Conservation (phyloP, 2,329 filamentous ascomycete genomes). For the Claviceps sp. region DNA sequence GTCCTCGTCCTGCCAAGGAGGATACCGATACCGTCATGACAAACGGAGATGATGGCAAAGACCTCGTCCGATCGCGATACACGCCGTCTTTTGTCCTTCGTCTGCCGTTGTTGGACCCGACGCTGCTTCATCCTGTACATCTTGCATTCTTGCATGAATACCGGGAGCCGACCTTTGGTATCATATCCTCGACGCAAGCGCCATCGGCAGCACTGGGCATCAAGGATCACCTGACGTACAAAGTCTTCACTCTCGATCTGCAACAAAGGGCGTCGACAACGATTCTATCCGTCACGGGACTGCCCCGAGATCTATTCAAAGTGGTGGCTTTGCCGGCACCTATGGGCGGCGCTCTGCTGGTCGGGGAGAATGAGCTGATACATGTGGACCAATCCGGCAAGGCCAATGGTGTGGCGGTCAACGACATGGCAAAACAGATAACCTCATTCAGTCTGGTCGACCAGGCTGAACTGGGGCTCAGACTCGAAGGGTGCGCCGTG, state of each 20-base stretch:
- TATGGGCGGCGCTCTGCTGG: constrained; percentile 74
- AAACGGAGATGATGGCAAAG: constrained; percentile 20
- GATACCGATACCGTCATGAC: constrained; percentile 14
- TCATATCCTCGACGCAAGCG: constrained; percentile 65
- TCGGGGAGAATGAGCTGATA: constrained; percentile 82
- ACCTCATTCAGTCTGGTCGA: constrained; percentile 79
- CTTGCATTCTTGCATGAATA: constrained; percentile 94
- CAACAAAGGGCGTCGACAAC: constrained; percentile 89
- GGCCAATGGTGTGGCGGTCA: constrained; percentile 82
- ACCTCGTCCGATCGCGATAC: constrained; percentile 47
- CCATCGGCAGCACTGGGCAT: constrained; percentile 68
- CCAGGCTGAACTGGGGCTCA: constrained; percentile 67
- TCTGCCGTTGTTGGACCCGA: constrained; percentile 76
- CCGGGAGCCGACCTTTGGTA: constrained; percentile 91
- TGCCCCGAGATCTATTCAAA: constrained; percentile 77
- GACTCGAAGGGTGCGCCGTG: constrained; percentile 67
- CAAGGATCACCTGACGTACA: constrained; percentile 78
- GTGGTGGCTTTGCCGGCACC: constrained; percentile 74
- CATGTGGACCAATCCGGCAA: constrained; percentile 95
- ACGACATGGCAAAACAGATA: constrained; percentile 70
- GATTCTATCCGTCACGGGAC: constrained; percentile 69
- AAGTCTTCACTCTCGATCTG: constrained; percentile 88
- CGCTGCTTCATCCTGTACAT: constrained; percentile 77
- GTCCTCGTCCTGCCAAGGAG: constrained; percentile 43
- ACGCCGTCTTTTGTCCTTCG: constrained; percentile 85